Base-by-base conservation (phyloP, 2,329 filamentous ascomycete species). In the Penicillium sp. region DNA sequence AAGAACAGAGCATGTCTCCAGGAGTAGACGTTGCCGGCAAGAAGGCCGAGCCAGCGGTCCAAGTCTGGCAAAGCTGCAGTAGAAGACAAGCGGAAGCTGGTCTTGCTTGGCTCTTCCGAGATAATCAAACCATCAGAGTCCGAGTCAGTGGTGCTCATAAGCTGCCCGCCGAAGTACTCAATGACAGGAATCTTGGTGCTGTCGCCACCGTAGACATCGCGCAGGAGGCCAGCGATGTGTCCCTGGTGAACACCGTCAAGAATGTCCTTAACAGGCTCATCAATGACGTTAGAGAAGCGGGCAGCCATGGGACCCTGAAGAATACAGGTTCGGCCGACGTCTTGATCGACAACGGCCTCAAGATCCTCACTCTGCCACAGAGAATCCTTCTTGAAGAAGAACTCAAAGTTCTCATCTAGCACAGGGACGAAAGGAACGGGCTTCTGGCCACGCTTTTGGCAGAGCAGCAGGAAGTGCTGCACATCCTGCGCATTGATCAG, bases 311-410 rank as follows among this genome's bases (percentile, higher is more conserved):
- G 93, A 17, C 93, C 94, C 69, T 98, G 93, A 33, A 98, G 77
- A 66, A 98, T 96, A 75, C 90, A 96, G 39, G 90, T 95, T 66
- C 94, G 83, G 56, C 88, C 90, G 52, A 98, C 93, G 66, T 98
- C 94, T 72, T 97, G 93, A 60, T 79, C 91, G 53, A 96, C 90
- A 51, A 98, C 90, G 47, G 93, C 93, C 64, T 94, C 91, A 10
- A 98, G 78, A 64, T 98, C 93, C 72, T 98, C 93, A 1, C 93
- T 97, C 73, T 98, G 93, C 93, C 93, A 98, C 7, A 98, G 80
- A 1, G 93, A 98, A 70, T 98, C 93, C 77, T 98, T 98, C 83
- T 98, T 98, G 84, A 98, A 98, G 77, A 88, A 98, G 74, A 94
- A 95, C 68, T 98, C 93, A 59, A 98, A 98, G 67, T 91, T 95